Percentiles rank a stretch among this genome's conserved stretches.
Conservation (phyloP, 345 rosid species). For the Dimocarpus longan region DNA sequence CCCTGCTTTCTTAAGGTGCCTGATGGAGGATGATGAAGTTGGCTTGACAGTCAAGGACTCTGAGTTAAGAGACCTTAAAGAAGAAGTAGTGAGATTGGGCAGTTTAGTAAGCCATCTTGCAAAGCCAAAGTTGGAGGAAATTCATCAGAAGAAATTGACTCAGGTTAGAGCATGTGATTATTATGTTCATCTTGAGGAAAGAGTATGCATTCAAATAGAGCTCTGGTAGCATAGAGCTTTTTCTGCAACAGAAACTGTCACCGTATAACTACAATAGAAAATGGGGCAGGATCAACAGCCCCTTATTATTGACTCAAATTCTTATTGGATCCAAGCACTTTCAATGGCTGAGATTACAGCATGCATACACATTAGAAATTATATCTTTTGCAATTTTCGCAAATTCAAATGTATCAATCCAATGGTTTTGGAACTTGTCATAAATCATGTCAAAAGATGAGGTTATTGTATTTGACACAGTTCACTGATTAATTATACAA, state of each 20-base stretch:
- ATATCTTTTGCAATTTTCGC: background rate
- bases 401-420: background rate
- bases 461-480: background rate
- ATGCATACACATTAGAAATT: background rate
- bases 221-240: background rate
- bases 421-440: background rate
- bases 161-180: conserved; percentile 36
- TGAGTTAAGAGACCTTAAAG: conserved; percentile 70
- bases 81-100: conserved; percentile 61
- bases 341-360: background rate
- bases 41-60: conserved; percentile 52
- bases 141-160: conserved; percentile 35
- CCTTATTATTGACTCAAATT: background rate
- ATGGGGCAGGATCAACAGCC: background rate
- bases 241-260: background rate
- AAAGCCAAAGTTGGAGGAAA: conserved; percentile 49
- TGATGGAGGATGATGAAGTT: conserved; percentile 51
- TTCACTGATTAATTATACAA: background rate
- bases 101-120: conserved; percentile 64
- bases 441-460: background rate
- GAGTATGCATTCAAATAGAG: background rate
- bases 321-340: background rate
- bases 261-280: background rate
- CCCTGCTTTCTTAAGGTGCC: conserved; percentile 38
- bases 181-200: background rate